A percentile compares a stretch with the other conserved stretches of the same genome.
Conservation (phyloP, 805 yeast species). For the Sugiyamaella americana region DNA sequence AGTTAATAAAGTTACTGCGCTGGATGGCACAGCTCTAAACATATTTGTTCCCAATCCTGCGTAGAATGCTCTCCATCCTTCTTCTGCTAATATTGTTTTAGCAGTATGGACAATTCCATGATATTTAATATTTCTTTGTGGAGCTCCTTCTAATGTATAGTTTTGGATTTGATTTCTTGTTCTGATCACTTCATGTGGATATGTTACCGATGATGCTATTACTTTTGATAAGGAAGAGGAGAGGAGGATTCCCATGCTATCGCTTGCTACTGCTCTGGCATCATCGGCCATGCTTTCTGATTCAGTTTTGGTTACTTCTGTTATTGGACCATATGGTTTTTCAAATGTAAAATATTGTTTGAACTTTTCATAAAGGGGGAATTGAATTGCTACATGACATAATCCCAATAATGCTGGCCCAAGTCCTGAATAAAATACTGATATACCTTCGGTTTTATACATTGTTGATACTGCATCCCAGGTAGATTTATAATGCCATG, state of each 20-base stretch:
- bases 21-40: slow-evolving; percentile 87
- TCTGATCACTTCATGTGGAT: slow-evolving; percentile 92
- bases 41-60: slow-evolving; percentile 84
- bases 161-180: slow-evolving; percentile 73
- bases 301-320: slow-evolving; percentile 16
- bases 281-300: slow-evolving; percentile 1
- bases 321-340: not conserved
- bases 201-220: slow-evolving; percentile 81
- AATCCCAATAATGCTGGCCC: slow-evolving; percentile 87
- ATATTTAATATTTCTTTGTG: slow-evolving; percentile 22
- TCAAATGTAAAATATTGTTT: slow-evolving; percentile 46
- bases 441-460: slow-evolving; percentile 70
- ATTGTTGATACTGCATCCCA: slow-evolving; percentile 77
- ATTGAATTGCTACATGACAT: slow-evolving; percentile 91
- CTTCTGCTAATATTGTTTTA: slow-evolving; percentile 45
- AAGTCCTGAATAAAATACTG: slow-evolving; percentile 81
- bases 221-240: slow-evolving; percentile 82
- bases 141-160: slow-evolving; percentile 10
- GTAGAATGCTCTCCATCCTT: slow-evolving; percentile 79
- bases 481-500: slow-evolving; percentile 63
- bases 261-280: not conserved
- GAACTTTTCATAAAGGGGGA: slow-evolving; percentile 84
- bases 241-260: slow-evolving; percentile 27
- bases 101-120: slow-evolving; percentile 34
- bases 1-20: slow-evolving; percentile 90